phyloP scores from a whole-genome alignment of 73 alveolate species.

The Blepharisma japonicum region DNA sequence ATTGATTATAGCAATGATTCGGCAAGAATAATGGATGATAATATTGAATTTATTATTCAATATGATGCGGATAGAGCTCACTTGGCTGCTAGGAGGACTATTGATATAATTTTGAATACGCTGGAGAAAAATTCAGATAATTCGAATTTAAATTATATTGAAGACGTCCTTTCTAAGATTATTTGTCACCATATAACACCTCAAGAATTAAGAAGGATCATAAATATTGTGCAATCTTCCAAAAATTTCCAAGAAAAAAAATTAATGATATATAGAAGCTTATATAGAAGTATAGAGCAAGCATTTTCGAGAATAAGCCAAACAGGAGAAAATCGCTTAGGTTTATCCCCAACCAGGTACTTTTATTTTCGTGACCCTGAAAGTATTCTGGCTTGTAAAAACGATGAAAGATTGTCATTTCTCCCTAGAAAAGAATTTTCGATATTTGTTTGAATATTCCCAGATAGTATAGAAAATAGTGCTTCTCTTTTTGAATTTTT shows the following conservation, averaged over 20 bases:
- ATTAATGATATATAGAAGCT: not conserved
- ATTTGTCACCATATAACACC: conserved; percentile 29
- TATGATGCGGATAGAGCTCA: not conserved
- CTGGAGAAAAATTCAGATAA: not conserved
- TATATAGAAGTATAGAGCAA: not conserved
- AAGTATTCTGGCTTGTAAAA: not conserved
- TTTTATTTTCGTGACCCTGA: not conserved
- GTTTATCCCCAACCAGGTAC: conserved; percentile 22
- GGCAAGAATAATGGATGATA: not conserved
- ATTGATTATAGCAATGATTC: not conserved
- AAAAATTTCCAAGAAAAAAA: not conserved
- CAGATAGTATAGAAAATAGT: not conserved
- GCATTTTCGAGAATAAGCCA: not conserved
- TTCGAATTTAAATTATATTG: not conserved
- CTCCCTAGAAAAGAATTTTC: conserved; percentile 25
- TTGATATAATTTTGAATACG: not conserved
- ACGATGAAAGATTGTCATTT: not conserved
- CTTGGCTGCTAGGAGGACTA: not conserved
- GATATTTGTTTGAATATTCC: not conserved
- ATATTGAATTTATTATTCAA: not conserved
- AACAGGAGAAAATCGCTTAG: not conserved
- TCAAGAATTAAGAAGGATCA: conserved; percentile 2
- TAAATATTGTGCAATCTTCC: not conserved
- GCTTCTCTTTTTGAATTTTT: not conserved
- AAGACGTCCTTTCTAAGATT: not conserved